phyloP scores from a whole-genome alignment of 441 rosid species.

The Euphorbia corollata region DNA sequence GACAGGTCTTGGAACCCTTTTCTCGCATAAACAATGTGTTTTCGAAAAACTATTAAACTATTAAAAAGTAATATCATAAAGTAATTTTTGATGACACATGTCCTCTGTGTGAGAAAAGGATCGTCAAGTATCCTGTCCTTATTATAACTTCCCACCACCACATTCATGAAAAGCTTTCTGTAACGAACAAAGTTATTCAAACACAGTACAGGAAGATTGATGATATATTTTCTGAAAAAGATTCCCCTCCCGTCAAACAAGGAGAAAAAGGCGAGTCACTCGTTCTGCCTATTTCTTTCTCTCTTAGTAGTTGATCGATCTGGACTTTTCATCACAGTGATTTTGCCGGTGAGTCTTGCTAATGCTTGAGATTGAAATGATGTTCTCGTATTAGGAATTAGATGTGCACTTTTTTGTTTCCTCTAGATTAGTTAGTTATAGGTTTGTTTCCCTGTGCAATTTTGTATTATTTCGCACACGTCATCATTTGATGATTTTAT shows the following conservation, averaged over 20 bases:
- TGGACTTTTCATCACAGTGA: background rate
- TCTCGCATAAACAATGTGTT: no score
- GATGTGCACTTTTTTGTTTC: background rate
- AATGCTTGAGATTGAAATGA: background rate
- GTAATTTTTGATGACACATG: no score
- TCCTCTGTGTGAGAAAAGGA: no score
- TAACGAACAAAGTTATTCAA: constrained; percentile 37
- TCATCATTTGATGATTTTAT: background rate
- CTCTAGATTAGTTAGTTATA: background rate
- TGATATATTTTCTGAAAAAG: constrained; percentile 50
- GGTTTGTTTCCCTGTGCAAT: background rate
- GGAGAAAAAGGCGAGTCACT: constrained; percentile 62
- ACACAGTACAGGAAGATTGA: constrained; percentile 42
- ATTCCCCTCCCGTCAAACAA: constrained; percentile 41
- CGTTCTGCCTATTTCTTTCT: background rate
- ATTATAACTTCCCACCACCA: no score
- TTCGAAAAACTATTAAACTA: no score
- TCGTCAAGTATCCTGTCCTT: no score
- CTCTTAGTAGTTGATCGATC: background rate
- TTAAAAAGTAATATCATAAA: no score
- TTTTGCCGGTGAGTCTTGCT: background rate
- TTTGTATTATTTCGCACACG: background rate
- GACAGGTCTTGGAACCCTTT: no score
- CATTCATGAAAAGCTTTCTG: constrained; percentile 55
- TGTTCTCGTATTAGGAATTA: background rate